A percentile compares a stretch with the other conserved stretches of the same genome.
These are phyloP conservation scores for Golubevia sp. DNA, from an alignment of 1,284 basidiomycete genomes.

Conservation along the genomic window DNA sequence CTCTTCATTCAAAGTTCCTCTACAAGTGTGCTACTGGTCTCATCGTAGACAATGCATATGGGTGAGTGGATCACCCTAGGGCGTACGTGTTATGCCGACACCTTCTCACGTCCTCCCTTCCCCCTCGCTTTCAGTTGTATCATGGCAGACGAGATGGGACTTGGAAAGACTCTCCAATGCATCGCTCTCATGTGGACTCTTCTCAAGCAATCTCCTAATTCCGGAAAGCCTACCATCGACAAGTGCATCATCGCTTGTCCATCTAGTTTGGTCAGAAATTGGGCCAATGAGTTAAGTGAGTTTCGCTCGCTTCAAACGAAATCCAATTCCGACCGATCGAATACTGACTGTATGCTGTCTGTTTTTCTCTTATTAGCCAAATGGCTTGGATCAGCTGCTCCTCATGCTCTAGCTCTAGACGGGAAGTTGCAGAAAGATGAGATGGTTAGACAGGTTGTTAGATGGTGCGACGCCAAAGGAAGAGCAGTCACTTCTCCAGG, in stretches of 20 bases:
- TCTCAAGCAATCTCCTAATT: slow-evolving; percentile 90
- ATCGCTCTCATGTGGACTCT: slow-evolving; percentile 95
- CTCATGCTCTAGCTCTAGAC: slow-evolving; percentile 50
- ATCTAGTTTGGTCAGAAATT: slow-evolving; percentile 93
- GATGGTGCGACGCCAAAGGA: slow-evolving; percentile 51
- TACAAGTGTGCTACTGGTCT: slow-evolving; percentile 94
- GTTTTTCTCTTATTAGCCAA: slow-evolving; percentile 19
- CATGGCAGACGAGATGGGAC: slow-evolving; percentile 98
- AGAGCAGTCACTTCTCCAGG: slow-evolving; percentile 47
- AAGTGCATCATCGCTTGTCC: slow-evolving; percentile 99
- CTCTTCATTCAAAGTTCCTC: slow-evolving; percentile 74
- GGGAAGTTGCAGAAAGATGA: slow-evolving; percentile 56
- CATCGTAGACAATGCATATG: slow-evolving; percentile 87
- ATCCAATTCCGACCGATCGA: too few relatives aligned
- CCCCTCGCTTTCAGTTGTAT: slow-evolving; percentile 70
- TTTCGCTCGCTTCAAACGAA: slow-evolving; percentile 7
- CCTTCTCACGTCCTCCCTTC: neutral
- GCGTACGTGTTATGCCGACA: neutral
- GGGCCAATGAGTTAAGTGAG: slow-evolving; percentile 93
- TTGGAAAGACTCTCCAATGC: slow-evolving; percentile 88
- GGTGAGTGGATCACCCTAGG: slow-evolving; percentile 60
- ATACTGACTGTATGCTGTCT: neutral
- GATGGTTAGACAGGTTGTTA: slow-evolving; percentile 48
- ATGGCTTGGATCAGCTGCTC: slow-evolving; percentile 52
- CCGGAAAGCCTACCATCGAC: slow-evolving; percentile 85